phyloP scores from a whole-genome alignment of 306 rosid species.

The Prunus kanzakura region DNA sequence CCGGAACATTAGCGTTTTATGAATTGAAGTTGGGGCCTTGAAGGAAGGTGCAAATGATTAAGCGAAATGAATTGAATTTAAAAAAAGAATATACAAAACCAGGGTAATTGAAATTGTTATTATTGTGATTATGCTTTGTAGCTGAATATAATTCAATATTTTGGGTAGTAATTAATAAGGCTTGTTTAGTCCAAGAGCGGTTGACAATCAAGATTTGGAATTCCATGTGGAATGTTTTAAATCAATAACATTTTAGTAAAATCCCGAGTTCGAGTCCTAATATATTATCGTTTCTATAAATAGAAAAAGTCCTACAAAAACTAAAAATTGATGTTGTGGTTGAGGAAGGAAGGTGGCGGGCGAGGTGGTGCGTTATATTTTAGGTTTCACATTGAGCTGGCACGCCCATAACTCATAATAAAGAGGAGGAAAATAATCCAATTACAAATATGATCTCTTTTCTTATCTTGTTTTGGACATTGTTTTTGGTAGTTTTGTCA shows the following conservation, averaged over 20 bases:
- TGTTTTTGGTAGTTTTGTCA: not conserved
- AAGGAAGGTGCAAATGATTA: not conserved
- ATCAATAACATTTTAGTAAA: too few species aligned
- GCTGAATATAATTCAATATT: slow-evolving; percentile 15
- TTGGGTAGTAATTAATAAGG: not conserved
- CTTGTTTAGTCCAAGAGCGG: not conserved
- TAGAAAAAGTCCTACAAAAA: not conserved
- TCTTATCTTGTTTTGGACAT: not conserved
- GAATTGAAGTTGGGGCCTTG: not conserved
- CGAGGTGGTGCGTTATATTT: not conserved
- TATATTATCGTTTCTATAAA: too few species aligned
- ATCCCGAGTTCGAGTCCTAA: fast-evolving
- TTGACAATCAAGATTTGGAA: not conserved
- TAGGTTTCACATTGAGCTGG: slow-evolving; percentile 26
- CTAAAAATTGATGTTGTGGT: too few species aligned
- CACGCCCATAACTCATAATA: not conserved
- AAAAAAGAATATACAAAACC: not conserved
- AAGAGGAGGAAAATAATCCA: slow-evolving; percentile 4
- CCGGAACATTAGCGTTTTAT: not conserved
- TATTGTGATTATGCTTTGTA: slow-evolving; percentile 20
- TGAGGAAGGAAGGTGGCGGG: not conserved
- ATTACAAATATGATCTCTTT: not conserved
- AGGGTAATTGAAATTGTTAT: not conserved
- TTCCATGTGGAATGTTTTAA: not conserved
- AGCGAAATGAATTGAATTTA: not conserved